Percentiles rank a stretch among this genome's conserved stretches.
These are phyloP conservation scores for barley (Hordeum vulgare) DNA, from an alignment of 176 grass and related monocot species.

Conservation along the genomic window DNA sequence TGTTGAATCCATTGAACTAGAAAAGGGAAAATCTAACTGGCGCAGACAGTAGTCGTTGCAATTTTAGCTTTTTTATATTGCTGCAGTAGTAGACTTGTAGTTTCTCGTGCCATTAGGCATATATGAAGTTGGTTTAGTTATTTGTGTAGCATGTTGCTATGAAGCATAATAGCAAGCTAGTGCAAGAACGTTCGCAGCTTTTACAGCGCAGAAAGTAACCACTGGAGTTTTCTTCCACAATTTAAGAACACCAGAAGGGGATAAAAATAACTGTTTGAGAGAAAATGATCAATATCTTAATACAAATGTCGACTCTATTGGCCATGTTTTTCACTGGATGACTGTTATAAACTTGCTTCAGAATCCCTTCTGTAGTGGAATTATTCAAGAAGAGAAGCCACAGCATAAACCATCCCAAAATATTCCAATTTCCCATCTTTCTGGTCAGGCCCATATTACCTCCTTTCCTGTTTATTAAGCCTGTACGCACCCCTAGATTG, in stretches of 20 bases:
- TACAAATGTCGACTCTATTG: neutral
- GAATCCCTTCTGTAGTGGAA: no score
- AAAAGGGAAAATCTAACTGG: neutral
- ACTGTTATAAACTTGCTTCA: neutral
- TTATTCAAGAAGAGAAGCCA: neutral
- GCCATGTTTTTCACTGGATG: neutral
- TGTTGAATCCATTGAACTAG: neutral
- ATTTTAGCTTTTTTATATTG: neutral
- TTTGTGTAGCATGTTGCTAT: neutral
- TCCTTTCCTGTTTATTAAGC: no score
- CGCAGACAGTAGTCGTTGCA: neutral
- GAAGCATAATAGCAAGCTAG: neutral
- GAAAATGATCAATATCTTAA: neutral
- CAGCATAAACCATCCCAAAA: neutral
- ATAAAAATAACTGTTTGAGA: neutral
- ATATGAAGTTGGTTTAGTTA: neutral
- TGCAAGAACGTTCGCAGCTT: neutral
- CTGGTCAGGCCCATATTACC: neutral
- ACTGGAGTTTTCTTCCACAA: neutral
- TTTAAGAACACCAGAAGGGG: neutral
- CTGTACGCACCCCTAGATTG: no score
- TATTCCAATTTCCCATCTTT: neutral
- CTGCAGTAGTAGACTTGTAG: neutral
- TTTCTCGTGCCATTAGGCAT: neutral
- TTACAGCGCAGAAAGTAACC: neutral